Conservation (phyloP, 805 yeast genomes). For the Yamadazyma ubonensis region DNA sequence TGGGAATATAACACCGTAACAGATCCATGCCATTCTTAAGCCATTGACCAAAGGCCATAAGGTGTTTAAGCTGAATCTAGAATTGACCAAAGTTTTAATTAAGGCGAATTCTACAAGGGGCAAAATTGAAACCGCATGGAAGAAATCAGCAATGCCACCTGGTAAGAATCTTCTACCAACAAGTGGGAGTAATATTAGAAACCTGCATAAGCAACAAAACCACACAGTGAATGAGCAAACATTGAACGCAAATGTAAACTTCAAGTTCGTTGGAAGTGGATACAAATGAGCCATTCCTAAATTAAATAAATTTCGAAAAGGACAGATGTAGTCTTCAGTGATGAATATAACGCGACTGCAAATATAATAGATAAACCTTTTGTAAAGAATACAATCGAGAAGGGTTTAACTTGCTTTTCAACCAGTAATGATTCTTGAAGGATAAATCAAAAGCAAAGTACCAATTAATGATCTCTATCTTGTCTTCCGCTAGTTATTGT, state of each 20-base stretch:
- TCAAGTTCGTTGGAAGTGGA: constrained; percentile 34
- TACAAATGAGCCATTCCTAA: constrained; percentile 31
- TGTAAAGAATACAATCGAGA: neutral
- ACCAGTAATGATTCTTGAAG: no score
- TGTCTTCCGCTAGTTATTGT: no score
- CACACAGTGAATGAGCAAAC: constrained; percentile 42
- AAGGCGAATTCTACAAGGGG: constrained; percentile 29
- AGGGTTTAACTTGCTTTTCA: no score
- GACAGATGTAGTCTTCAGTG: neutral
- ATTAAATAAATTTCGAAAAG: neutral
- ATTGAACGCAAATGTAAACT: constrained; percentile 34
- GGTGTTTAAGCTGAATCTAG: constrained; percentile 14
- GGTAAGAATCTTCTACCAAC: constrained; percentile 67
- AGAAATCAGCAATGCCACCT: constrained; percentile 70
- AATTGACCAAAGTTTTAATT: constrained; percentile 17
- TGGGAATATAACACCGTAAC: constrained; percentile 42
- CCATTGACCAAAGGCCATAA: constrained; percentile 32
- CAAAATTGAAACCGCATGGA: constrained; percentile 39
- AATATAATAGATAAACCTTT: neutral
- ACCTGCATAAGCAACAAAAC: constrained; percentile 49
- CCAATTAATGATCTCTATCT: no score
- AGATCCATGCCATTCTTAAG: constrained; percentile 35
- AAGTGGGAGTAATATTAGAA: constrained; percentile 54
- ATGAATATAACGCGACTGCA: constrained; percentile 7
- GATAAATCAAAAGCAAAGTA: no score